phyloP scores from a whole-genome alignment of 2,329 filamentous ascomycete genomes.

The Macrophomina phaseolina region DNA sequence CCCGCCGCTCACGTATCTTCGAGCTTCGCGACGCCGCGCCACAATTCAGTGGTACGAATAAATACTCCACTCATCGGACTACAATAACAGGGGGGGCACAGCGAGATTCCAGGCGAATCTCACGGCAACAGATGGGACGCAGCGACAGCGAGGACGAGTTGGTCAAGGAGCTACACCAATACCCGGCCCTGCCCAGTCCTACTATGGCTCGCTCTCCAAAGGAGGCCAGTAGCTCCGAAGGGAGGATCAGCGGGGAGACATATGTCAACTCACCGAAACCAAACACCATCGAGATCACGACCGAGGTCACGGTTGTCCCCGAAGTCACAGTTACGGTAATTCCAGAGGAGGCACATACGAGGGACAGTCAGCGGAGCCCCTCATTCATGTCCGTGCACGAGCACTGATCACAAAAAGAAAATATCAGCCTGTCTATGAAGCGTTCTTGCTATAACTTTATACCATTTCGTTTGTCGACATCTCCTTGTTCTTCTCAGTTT shows the following conservation, averaged over 20 bases:
- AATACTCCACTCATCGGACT: conserved; percentile 9
- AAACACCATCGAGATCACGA: conserved; percentile 19
- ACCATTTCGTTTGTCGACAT: background rate
- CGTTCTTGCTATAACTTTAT: background rate
- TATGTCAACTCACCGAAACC: background rate
- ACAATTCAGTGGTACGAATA: background rate
- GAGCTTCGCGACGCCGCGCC: conserved; percentile 10
- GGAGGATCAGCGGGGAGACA: conserved; percentile 2
- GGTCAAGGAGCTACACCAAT: conserved; percentile 21
- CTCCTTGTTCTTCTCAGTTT: background rate
- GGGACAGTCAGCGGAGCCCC: background rate
- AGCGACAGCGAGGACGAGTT: conserved; percentile 26
- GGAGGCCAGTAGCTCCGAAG: conserved; percentile 1
- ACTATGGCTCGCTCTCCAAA: conserved; percentile 4
- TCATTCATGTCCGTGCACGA: background rate
- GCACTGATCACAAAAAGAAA: background rate
- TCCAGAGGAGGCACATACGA: conserved; percentile 11
- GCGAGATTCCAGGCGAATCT: background rate
- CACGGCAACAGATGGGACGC: conserved; percentile 12
- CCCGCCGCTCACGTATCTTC: background rate
- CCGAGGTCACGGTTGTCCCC: conserved; percentile 17
- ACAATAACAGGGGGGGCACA: conserved; percentile 21
- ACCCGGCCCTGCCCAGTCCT: conserved; percentile 9
- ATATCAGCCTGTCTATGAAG: background rate
- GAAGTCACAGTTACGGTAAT: background rate